phyloP scores from a whole-genome alignment of 2,329 filamentous ascomycete genomes.

The Hypoxylon sp. region DNA sequence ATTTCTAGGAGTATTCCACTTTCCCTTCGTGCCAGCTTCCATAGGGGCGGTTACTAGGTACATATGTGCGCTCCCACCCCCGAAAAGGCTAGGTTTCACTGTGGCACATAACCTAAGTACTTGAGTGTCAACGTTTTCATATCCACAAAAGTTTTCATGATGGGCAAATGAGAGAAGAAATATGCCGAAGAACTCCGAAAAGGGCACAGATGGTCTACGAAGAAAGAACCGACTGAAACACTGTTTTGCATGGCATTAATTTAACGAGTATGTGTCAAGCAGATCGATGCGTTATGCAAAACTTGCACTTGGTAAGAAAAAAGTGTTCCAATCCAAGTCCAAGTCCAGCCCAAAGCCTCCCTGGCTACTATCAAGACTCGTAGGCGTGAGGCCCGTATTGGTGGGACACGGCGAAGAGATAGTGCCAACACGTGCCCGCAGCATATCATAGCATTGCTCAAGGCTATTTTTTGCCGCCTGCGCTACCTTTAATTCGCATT shows the following conservation, averaged over 20 bases:
- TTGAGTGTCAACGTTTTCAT: not conserved
- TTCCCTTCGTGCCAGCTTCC: not conserved
- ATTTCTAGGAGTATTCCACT: not conserved
- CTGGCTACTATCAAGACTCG: conserved; percentile 38
- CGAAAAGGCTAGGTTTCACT: not conserved
- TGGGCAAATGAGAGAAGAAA: too few relatives aligned
- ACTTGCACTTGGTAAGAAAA: conserved; percentile 47
- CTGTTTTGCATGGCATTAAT: not conserved
- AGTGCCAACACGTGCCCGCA: conserved; percentile 46
- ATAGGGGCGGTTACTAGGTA: not conserved
- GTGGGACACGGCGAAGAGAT: conserved; percentile 30
- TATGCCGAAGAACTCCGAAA: too few relatives aligned
- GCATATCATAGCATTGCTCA: conserved; percentile 51
- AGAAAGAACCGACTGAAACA: not conserved
- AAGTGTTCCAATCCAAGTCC: conserved; percentile 50
- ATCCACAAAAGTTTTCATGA: too few relatives aligned
- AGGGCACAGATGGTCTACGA: too few relatives aligned
- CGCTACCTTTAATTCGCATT: conserved; percentile 51
- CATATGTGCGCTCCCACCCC: not conserved
- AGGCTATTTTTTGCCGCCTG: conserved; percentile 56
- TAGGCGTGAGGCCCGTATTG: conserved; percentile 43
- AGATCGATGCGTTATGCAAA: conserved; percentile 31
- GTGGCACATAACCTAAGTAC: not conserved
- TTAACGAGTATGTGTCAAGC: not conserved
- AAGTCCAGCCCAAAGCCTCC: conserved; percentile 48